Evolutionary conservation across 2,329 filamentous ascomycete species (phyloP).

Genomic region (Ilyonectria sp.): DNA sequence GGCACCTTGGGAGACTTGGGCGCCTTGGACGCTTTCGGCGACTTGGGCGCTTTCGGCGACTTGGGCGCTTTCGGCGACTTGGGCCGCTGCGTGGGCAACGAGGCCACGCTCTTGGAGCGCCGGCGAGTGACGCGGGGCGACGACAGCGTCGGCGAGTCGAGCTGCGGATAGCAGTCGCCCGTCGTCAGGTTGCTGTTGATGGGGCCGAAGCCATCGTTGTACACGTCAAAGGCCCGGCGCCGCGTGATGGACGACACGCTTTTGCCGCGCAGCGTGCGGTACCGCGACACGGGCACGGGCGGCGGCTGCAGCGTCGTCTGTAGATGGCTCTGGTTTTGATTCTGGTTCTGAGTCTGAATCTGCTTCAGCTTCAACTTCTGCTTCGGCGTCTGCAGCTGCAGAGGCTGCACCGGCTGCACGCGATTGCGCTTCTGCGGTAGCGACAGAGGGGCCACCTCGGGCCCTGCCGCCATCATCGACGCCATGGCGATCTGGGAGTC

Average conservation of each 20-base stretch:
- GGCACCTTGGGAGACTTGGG: background rate
- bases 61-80: too few species aligned
- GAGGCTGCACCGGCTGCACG: background rate
- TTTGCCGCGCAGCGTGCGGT: slow-evolving; percentile 53
- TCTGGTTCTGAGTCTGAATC: slow-evolving; percentile 25
- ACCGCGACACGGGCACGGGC: slow-evolving; percentile 48
- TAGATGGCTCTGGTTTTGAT: slow-evolving; percentile 30
- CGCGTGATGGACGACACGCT: slow-evolving; percentile 50
- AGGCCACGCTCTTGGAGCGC: slow-evolving; percentile 48
- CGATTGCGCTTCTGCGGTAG: slow-evolving; percentile 3
- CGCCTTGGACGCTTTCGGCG: background rate
- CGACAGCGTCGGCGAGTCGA: slow-evolving; percentile 41
- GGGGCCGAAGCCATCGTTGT: slow-evolving; percentile 18
- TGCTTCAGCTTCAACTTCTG: slow-evolving; percentile 20
- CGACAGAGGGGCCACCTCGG: slow-evolving; percentile 27
- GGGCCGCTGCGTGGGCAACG: slow-evolving; percentile 8
- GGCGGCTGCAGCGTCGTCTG: slow-evolving; percentile 40
- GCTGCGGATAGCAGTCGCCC: slow-evolving; percentile 44
- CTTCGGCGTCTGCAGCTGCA: background rate
- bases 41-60: background rate
- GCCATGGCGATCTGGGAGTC: slow-evolving; percentile 27
- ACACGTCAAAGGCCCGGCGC: slow-evolving; percentile 50
- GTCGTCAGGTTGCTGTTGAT: slow-evolving; percentile 30
- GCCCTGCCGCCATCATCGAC: slow-evolving; percentile 25
- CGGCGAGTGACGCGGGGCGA: slow-evolving; percentile 30